These are phyloP conservation scores for Phyllosticta citriasiana DNA, from an alignment of 2,329 filamentous ascomycete genomes.

Conservation along the genomic window DNA sequence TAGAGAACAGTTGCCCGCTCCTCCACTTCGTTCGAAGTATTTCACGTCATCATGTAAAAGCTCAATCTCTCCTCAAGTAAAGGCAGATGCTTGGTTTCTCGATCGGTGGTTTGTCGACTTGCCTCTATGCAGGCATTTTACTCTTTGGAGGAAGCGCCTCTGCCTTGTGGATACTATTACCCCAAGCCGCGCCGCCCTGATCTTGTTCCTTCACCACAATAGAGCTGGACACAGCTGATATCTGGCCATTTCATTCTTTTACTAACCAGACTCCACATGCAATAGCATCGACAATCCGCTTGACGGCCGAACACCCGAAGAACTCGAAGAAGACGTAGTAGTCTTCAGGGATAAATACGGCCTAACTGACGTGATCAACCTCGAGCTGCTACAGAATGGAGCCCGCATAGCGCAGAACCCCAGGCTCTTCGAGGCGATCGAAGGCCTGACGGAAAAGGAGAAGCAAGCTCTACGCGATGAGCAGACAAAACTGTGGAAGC, in stretches of 20 bases:
- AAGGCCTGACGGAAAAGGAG: conserved; percentile 52
- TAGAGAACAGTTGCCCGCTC: neutral
- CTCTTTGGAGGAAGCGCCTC: neutral
- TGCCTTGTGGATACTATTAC: neutral
- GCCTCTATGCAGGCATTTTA: neutral
- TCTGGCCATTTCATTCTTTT: neutral
- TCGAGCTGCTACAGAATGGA: conserved; percentile 53
- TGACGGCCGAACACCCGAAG: conserved; percentile 41
- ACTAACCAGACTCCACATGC: neutral
- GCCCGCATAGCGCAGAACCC: conserved; percentile 67
- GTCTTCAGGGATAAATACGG: conserved; percentile 51
- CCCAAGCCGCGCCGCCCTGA: neutral
- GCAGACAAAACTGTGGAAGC: conserved; percentile 56
- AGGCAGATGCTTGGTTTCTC: neutral
- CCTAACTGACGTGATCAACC: conserved; percentile 43
- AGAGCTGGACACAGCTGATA: neutral
- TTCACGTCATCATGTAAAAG: neutral
- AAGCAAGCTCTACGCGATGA: conserved; percentile 52
- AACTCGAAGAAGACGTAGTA: conserved; percentile 46
- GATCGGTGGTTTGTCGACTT: neutral
- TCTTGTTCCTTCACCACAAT: neutral
- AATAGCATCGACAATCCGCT: conserved; percentile 47
- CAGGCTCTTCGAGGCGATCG: conserved; percentile 50
- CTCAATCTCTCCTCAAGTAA: neutral
- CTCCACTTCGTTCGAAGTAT: neutral